Conservation (phyloP, 1,284 basidiomycete genomes). For the Trichosporon sp. region DNA sequence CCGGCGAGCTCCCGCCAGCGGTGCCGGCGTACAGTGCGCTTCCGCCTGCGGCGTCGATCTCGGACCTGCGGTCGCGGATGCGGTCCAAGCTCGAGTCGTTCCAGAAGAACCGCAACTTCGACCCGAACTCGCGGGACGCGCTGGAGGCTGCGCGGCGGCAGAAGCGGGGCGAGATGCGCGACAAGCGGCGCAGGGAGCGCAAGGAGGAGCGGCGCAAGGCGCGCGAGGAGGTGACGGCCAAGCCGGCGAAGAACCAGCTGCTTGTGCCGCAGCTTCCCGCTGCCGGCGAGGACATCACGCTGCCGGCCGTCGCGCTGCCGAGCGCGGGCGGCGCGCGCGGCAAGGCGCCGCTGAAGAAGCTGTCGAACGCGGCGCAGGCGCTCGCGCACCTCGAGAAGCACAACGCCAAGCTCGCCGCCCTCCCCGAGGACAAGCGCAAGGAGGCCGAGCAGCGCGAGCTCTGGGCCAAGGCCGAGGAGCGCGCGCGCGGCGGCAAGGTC, state of each 20-base stretch:
- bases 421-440: slow-evolving; percentile 75
- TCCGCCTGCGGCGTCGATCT: slow-evolving; percentile 63
- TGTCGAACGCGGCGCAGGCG: slow-evolving; percentile 75
- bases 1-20: slow-evolving; percentile 17
- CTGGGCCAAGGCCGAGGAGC: slow-evolving; percentile 80
- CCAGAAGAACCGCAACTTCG: slow-evolving; percentile 51
- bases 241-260: slow-evolving; percentile 59
- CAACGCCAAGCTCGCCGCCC: slow-evolving; percentile 64
- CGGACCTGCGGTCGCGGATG: slow-evolving; percentile 68
- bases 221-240: slow-evolving; percentile 48
- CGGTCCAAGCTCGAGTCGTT: slow-evolving; percentile 71
- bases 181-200: slow-evolving; percentile 74
- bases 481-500: slow-evolving; percentile 80
- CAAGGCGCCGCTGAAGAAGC: slow-evolving; percentile 50
- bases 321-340: slow-evolving; percentile 54
- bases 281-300: slow-evolving; percentile 59
- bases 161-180: slow-evolving; percentile 73
- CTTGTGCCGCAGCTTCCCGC: slow-evolving; percentile 56
- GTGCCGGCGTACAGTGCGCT: slow-evolving; percentile 57
- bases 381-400: slow-evolving; percentile 69
- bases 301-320: slow-evolving; percentile 59
- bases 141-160: slow-evolving; percentile 70
- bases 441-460: slow-evolving; percentile 69
- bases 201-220: slow-evolving; percentile 68
- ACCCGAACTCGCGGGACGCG: slow-evolving; percentile 60